Conservation (phyloP, 768 basidiomycete genomes). For the Xerocomus spinulosus region DNA sequence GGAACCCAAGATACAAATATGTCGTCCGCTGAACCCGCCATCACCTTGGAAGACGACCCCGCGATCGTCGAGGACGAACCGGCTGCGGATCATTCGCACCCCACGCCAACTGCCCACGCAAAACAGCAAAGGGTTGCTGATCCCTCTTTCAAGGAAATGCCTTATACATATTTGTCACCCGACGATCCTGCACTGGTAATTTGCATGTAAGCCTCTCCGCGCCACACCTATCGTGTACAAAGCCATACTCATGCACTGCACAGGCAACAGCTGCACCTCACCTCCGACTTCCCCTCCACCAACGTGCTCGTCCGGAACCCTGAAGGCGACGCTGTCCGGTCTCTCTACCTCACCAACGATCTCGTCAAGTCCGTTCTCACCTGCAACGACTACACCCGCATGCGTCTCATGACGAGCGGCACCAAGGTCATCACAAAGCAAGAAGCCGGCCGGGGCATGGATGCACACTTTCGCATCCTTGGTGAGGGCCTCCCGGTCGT, state of each 20-base stretch:
- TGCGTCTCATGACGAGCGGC: slow-evolving; percentile 89
- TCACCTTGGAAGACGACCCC: slow-evolving; percentile 2
- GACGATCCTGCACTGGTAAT: slow-evolving; percentile 64
- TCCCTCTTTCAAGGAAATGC: slow-evolving; percentile 78
- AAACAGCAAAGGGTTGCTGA: slow-evolving; percentile 21
- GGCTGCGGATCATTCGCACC: background rate
- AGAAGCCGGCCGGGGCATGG: slow-evolving; percentile 60
- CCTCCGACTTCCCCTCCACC: slow-evolving; percentile 61
- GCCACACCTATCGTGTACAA: background rate
- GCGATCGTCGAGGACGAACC: slow-evolving; percentile 2
- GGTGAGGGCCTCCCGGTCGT: slow-evolving; percentile 82
- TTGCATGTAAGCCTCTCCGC: slow-evolving; percentile 58
- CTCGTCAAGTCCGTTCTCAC: slow-evolving; percentile 75
- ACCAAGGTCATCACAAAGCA: slow-evolving; percentile 92
- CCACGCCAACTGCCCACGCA: background rate
- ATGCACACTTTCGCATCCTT: slow-evolving; percentile 68
- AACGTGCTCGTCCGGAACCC: slow-evolving; percentile 89
- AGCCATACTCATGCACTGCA: background rate
- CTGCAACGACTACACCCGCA: slow-evolving; percentile 76
- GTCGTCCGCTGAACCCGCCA: slow-evolving; percentile 2
- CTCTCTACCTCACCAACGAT: slow-evolving; percentile 84
- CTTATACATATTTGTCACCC: slow-evolving; percentile 75
- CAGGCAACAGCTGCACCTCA: slow-evolving; percentile 72
- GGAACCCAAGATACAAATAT: slow-evolving; percentile 2
- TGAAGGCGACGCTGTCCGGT: slow-evolving; percentile 62